Evolutionary conservation across 2,329 filamentous ascomycete genomes (phyloP).

Genomic region (Aschersonia sp.): DNA sequence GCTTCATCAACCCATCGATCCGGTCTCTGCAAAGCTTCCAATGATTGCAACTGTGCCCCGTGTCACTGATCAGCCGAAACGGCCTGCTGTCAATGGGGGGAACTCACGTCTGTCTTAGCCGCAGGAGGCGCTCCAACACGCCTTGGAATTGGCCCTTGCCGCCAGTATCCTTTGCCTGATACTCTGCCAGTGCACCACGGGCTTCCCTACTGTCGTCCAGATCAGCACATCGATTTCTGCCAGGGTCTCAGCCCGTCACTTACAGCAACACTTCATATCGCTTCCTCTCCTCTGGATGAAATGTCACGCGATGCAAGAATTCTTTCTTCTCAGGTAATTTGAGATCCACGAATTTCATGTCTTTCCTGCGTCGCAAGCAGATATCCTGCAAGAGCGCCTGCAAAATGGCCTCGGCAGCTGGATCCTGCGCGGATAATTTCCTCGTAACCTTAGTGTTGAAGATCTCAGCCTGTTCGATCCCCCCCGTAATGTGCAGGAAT

Average conservation of each 20-base stretch:
- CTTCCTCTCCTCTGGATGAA: slow-evolving; percentile 56
- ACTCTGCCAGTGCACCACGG: slow-evolving; percentile 51
- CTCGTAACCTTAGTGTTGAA: slow-evolving; percentile 53
- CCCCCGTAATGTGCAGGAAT: slow-evolving; percentile 63
- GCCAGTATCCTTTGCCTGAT: slow-evolving; percentile 29
- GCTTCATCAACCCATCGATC: slow-evolving; percentile 54
- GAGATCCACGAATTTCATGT: slow-evolving; percentile 78
- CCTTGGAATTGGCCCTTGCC: slow-evolving; percentile 50
- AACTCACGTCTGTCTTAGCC: slow-evolving; percentile 57
- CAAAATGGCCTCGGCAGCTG: slow-evolving; percentile 46
- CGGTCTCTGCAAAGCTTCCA: slow-evolving; percentile 70
- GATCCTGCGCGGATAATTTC: slow-evolving; percentile 44
- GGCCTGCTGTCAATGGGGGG: neutral
- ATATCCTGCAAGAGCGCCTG: slow-evolving; percentile 69
- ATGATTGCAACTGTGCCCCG: slow-evolving; percentile 52
- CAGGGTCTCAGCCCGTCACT: slow-evolving; percentile 12
- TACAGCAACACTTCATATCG: slow-evolving; percentile 64
- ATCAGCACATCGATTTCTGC: slow-evolving; percentile 8
- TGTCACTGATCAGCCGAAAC: neutral
- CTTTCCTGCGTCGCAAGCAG: slow-evolving; percentile 69
- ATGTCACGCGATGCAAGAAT: slow-evolving; percentile 60
- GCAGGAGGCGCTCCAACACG: slow-evolving; percentile 66
- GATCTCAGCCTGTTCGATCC: slow-evolving; percentile 55
- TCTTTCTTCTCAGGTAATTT: slow-evolving; percentile 65
- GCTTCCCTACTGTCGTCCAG: slow-evolving; percentile 45